Evolutionary conservation across 164 flowering plant genomes (phyloP), one percentile per base, ranked within the genome.

Genomic region (Annona squamosa): DNA sequence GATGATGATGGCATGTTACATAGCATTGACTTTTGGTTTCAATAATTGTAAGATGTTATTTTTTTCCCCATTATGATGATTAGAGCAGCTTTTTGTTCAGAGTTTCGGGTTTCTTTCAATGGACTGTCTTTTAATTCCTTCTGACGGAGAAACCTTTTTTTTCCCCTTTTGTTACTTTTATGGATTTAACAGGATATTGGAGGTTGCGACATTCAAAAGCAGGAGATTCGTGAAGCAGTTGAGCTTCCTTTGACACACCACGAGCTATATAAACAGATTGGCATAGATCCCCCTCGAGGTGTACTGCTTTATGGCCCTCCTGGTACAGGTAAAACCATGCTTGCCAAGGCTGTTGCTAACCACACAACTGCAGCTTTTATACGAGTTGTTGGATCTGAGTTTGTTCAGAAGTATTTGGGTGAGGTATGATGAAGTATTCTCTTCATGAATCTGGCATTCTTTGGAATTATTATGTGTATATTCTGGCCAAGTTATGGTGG

Each of bases 291-390:
- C 71, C 99, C 98, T 44, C 90, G 97, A 7, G 99, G 99, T 74
- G 99, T 95, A 16, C 74, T 95, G 84, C 94, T 93, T 2, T 91
- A 91, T 83, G 99, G 99, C 43, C 98, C 98, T 16, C 99, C 99
- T 78, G 99, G 99, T 37, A 95, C 98, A 1, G 99, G 99, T 3
- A 93, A 95, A 79, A 95, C 98, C 2, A 91, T 95, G 98, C 92
- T 95, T 75, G 99, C 99, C 16, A 95, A 95, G 81, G 99, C 99
- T 77, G 98, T 95, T 65, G 99, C 99, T 1, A 85, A 93, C 79
- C 93, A 89, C 69, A 91, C 98, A 4, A 91, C 98, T 47, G 97
- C 94, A 10, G 93, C 99, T 71, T 95, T 95, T 79, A 91, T 95
- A n/a, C 84, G 98, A 63, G 98, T 93, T 65, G 97, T 91, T 81